Evolutionary conservation across 495 filamentous ascomycete genomes (phyloP).

Genomic region (Darksidea phi): DNA sequence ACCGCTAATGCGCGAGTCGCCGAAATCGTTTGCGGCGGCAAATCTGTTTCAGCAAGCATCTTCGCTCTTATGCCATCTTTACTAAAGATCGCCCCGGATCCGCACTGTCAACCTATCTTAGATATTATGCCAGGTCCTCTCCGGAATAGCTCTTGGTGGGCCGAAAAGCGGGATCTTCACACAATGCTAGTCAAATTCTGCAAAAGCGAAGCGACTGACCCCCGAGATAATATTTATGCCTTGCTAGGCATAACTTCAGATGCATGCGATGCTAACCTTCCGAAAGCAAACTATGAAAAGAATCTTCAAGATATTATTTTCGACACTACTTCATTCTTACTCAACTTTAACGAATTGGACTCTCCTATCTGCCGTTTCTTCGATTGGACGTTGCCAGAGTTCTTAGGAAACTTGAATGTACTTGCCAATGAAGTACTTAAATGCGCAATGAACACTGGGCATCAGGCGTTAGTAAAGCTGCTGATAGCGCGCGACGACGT

Average conservation of each 20-base stretch:
- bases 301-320: conserved; percentile 17
- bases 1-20: conserved; percentile 36
- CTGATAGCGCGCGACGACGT: not conserved
- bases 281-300: conserved; percentile 34
- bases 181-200: conserved; percentile 40
- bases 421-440: not conserved
- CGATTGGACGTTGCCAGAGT: not conserved
- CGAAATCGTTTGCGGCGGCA: conserved; percentile 36
- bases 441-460: not conserved
- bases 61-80: conserved; percentile 39
- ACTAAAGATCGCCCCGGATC: conserved; percentile 3
- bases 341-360: not conserved
- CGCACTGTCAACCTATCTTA: conserved; percentile 40
- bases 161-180: conserved; percentile 30
- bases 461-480: not conserved
- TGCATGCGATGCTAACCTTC: conserved; percentile 13
- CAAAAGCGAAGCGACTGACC: conserved; percentile 38
- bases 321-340: conserved; percentile 17
- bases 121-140: conserved; percentile 43
- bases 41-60: conserved; percentile 31
- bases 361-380: not conserved
- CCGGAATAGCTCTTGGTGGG: conserved; percentile 40
- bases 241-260: conserved; percentile 41
- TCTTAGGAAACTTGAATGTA: not conserved
- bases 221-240: conserved; percentile 43